Base-by-base conservation (phyloP, 176 grass and related monocot species). In the Saccharum spontaneum region DNA sequence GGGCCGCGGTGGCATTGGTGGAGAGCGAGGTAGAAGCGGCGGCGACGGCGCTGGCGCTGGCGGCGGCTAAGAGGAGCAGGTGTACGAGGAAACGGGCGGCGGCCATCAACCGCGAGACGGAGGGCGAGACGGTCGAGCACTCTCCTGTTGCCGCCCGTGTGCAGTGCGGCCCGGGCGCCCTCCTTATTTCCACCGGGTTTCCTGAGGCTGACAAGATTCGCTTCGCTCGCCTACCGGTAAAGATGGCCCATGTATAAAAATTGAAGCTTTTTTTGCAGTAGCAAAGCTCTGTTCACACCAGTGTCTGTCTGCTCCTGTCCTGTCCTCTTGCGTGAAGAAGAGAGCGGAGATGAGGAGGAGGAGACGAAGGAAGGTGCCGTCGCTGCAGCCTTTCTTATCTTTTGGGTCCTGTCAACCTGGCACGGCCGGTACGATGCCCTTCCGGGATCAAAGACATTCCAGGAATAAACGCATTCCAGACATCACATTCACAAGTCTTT, bases 61-160 rank as follows among this genome's bases (percentile, higher is more conserved):
- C 10, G 69, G 54, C 67, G 39, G 30, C 69, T 5, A 81, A 12
- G 63, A 81, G 15, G 28, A 90, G 46, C 28, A 83, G 71, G 50
- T 10, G 84, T 79, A 90, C 75, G 84, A 90, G 75, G 84, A 90
- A 83, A 60, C 39, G 60, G 17, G 17, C 11, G 62, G 9, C 5
- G 62, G 89, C 89, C 84, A 87, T 87, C 45, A 79, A 83, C 77
- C 76, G 49, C 61, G 81, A 52, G 22, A 7, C 3, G 22, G 28
- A n/a, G 13, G 2, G 10, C 41, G 43, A 10, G 9, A 10, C 67
- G 28, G 28, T 28, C 28, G 28, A 28, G 28, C 28, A 28, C 28
- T 28, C 28, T 28, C 28, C 72, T 54, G 72, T 22, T 52, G 23
- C 69, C 46, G 69, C 10, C 60, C 57, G 76, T 39, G 69, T 13